Percentiles rank a stretch among this genome's conserved stretches.
phyloP scores from a whole-genome alignment of 2,329 filamentous ascomycete genomes.

The Drechslerella dactyloides region DNA sequence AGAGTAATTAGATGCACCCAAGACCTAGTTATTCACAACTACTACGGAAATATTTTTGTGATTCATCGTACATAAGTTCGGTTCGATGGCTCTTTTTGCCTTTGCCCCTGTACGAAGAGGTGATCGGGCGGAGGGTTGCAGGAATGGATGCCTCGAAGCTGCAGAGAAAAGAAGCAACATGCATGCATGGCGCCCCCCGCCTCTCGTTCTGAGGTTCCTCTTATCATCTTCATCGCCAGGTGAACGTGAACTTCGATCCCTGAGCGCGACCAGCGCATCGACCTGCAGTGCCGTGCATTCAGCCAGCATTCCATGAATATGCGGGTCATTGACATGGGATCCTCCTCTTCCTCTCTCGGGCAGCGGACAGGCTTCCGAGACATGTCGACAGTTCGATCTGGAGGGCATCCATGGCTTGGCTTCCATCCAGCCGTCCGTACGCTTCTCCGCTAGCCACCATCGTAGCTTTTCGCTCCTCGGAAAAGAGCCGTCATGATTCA shows the following conservation, averaged over 20 bases:
- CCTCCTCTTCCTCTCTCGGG: constrained; percentile 30
- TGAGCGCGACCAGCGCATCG: constrained; percentile 19
- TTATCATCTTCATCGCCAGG: constrained; percentile 5
- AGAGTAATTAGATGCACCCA: no score
- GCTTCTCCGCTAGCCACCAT: constrained; percentile 16
- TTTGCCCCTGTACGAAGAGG: no score
- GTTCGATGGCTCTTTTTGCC: no score
- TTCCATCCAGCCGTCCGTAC: constrained; percentile 10
- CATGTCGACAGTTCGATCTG: constrained; percentile 37
- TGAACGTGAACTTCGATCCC: constrained; percentile 7
- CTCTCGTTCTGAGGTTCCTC: background rate
- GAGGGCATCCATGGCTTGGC: constrained; percentile 33
- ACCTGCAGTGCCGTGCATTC: constrained; percentile 32
- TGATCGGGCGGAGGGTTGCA: no score
- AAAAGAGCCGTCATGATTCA: background rate
- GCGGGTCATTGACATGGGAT: constrained; percentile 50
- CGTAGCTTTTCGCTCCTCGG: background rate
- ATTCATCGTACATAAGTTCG: no score
- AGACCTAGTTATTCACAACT: no score
- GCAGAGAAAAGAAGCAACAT: constrained; percentile 20
- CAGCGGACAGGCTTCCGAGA: constrained; percentile 51
- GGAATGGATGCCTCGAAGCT: no score
- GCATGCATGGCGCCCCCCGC: constrained; percentile 1
- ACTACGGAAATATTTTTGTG: no score
- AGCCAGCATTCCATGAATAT: constrained; percentile 50